Conservation (phyloP, 805 yeast species). For the Sugiyamaella marilandica region DNA sequence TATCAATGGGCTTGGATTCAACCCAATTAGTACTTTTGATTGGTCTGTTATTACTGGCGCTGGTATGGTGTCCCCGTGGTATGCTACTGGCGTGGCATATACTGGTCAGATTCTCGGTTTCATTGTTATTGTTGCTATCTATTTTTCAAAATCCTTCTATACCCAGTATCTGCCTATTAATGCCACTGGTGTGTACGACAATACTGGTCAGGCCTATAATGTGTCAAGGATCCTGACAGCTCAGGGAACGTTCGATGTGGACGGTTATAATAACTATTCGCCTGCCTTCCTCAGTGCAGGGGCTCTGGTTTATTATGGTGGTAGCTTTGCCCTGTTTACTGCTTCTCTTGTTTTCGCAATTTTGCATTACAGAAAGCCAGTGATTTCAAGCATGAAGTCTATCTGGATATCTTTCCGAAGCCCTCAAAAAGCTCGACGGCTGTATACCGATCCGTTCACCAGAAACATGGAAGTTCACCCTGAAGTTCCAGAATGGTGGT, state of each 20-base stretch:
- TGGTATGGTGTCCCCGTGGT: slow-evolving; percentile 43
- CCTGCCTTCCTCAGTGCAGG: slow-evolving; percentile 65
- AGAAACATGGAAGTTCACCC: slow-evolving; percentile 44
- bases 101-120: slow-evolving; percentile 41
- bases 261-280: slow-evolving; percentile 52
- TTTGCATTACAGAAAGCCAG: slow-evolving; percentile 15
- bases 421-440: slow-evolving; percentile 5
- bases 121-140: slow-evolving; percentile 46
- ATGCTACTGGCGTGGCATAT: slow-evolving; percentile 31
- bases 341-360: slow-evolving; percentile 44
- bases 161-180: slow-evolving; percentile 58
- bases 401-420: slow-evolving; percentile 12
- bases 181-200: slow-evolving; percentile 49
- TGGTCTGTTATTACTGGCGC: slow-evolving; percentile 39
- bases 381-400: slow-evolving; percentile 20
- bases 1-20: slow-evolving; percentile 45
- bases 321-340: slow-evolving; percentile 53
- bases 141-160: slow-evolving; percentile 53
- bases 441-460: slow-evolving; percentile 43
- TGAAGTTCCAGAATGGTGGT: slow-evolving; percentile 53
- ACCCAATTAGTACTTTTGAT: slow-evolving; percentile 52
- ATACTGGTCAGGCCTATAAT: slow-evolving; percentile 46
- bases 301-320: slow-evolving; percentile 42
- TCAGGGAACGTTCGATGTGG: slow-evolving; percentile 35
- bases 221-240: slow-evolving; percentile 43